Evolutionary conservation across 169 alveolate genomes (phyloP), one percentile per base, ranked within the genome.

Genomic region (Theileria orientalis): DNA sequence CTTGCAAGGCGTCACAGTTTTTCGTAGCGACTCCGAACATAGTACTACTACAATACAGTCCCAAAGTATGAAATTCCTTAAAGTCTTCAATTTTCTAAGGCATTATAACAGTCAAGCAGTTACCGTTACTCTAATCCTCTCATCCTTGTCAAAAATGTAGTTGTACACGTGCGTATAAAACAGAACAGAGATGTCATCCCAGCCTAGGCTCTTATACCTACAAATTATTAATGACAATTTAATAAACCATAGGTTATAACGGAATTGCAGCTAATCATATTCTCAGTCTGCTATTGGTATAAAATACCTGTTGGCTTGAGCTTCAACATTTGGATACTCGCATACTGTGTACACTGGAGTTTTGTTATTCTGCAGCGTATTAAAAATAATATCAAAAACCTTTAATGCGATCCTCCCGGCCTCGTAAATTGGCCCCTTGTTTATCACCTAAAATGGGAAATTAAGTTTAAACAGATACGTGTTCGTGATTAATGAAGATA

Each of bases 51-150:
- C 78, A 71, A 1, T 60, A 68, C 2, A 79, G 30, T 35, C 37
- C 76, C 19, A 70, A 29, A 29, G 69, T 84, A 21, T 79, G 83
- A 2, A 79, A 60, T 33, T 72, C 87, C 32, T 79, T 82, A 5
- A 79, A 72, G 32, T 60, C 40, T 41, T 79, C 87, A 9, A 79
- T 60, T 14, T 60, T 69, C 82, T 77, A n/a, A 16, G 21, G 25
- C 19, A 3, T 11, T 27, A 16, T 16, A 5, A 23, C 3, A 5
- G 3, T 30, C 6, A 2, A 0, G 7, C 11, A 27, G 32, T 49
- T 75, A 75, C 84, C 61, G 16, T 61, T 0, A 75, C 27, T 25
- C 84, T 40, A 0, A 0, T 14, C 66, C 51, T 75, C n/a, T 75
- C 84, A 7, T 75, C 71, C 8, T 62, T 70, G 21, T 71, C n/a